phyloP scores from a whole-genome alignment of 768 basidiomycete species.

The Rhizopogon vulgaris region DNA sequence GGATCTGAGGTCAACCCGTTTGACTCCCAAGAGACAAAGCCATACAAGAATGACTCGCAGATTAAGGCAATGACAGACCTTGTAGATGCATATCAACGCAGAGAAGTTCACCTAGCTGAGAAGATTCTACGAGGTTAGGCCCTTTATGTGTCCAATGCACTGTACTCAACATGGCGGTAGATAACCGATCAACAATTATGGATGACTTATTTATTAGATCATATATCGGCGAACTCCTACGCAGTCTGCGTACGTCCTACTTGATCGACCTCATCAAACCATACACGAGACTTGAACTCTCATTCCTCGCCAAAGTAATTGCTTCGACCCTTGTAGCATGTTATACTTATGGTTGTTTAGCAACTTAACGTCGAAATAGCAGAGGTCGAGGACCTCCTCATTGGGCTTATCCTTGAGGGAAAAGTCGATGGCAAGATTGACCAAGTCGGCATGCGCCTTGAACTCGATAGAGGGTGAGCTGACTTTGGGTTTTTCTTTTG shows the following conservation, averaged over 20 bases:
- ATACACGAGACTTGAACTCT: conserved; percentile 89
- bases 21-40: conserved; percentile 99
- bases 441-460: conserved; percentile 89
- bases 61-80: conserved; percentile 98
- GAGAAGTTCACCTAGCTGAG: conserved; percentile 96
- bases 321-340: neutral
- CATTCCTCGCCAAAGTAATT: conserved; percentile 84
- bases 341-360: conserved; percentile 33
- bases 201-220: conserved; percentile 89
- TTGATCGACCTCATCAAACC: conserved; percentile 98
- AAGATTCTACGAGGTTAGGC: conserved; percentile 79
- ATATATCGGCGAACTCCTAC: conserved; percentile 96
- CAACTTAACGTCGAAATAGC: conserved; percentile 91
- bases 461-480: conserved; percentile 78
- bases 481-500: conserved; percentile 10
- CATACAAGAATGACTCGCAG: conserved; percentile 92
- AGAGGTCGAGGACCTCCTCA: conserved; percentile 91
- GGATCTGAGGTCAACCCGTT: conserved; percentile 99
- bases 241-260: conserved; percentile 91
- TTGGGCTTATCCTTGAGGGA: conserved; percentile 92
- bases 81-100: conserved; percentile 92
- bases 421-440: conserved; percentile 96
- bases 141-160: neutral
- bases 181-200: conserved; percentile 93
- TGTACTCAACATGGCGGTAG: conserved; percentile 32